phyloP scores from a whole-genome alignment of 495 filamentous ascomycete genomes.

The Cercophora scortea region DNA sequence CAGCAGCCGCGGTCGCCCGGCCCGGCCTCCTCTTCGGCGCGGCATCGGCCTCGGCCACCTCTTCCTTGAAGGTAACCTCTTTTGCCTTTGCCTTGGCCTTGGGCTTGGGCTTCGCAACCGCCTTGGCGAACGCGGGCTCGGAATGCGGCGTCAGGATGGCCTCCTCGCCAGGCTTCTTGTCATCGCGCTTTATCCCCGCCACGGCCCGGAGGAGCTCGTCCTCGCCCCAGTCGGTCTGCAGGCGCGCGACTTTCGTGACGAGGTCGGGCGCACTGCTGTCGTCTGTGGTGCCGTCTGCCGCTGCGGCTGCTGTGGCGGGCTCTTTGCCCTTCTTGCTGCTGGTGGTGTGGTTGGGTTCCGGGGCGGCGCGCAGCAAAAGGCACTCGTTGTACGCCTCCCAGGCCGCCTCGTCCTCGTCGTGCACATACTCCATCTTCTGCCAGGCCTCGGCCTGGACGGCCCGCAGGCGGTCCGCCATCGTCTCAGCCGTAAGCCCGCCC shows the following conservation, averaged over 20 bases:
- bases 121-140: background rate
- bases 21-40: constrained; percentile 2
- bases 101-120: background rate
- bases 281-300: background rate
- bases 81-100: constrained; percentile 21
- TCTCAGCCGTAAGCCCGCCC: constrained; percentile 33
- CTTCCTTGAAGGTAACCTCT: constrained; percentile 3
- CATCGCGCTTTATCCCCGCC: constrained; percentile 20
- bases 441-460: constrained; percentile 37
- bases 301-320: background rate
- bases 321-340: constrained; percentile 26
- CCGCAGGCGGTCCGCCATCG: constrained; percentile 39
- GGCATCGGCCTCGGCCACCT: background rate
- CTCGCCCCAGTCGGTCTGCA: constrained; percentile 30
- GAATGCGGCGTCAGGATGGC: constrained; percentile 1
- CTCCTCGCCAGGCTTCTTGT: constrained; percentile 22
- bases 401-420: constrained; percentile 34
- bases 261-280: constrained; percentile 15
- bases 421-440: constrained; percentile 32
- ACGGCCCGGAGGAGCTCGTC: constrained; percentile 31
- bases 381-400: constrained; percentile 37
- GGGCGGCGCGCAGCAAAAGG: constrained; percentile 20
- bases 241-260: constrained; percentile 18
- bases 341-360: background rate
- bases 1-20: constrained; percentile 3